These are phyloP conservation scores for Russula abietina DNA, from an alignment of 768 basidiomycete genomes.

Conservation along the genomic window DNA sequence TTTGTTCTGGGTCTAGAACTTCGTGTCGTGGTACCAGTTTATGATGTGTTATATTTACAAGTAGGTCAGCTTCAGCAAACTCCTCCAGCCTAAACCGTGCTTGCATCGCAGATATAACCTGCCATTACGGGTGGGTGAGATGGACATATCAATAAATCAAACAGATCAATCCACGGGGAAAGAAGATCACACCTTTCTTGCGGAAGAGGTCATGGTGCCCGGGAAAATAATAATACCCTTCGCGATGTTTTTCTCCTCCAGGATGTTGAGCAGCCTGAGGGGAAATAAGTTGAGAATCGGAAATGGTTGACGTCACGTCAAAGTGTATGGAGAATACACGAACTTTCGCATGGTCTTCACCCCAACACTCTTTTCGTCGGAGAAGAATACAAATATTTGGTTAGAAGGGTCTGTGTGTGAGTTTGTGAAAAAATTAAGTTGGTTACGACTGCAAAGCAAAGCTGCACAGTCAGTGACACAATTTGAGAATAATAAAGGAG, in stretches of 20 bases:
- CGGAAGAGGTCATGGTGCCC: constrained; percentile 94
- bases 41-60: constrained; percentile 97
- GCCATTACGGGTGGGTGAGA: neutral
- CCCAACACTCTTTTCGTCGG: constrained; percentile 92
- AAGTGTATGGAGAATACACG: constrained; percentile 27
- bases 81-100: constrained; percentile 85
- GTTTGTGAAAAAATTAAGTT: constrained; percentile 87
- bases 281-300: neutral
- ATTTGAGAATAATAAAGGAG: neutral
- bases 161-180: neutral
- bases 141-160: neutral
- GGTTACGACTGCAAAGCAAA: constrained; percentile 57
- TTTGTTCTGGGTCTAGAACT: constrained; percentile 79
- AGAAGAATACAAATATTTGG: constrained; percentile 91
- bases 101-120: constrained; percentile 93
- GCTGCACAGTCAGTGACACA: neutral
- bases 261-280: constrained; percentile 72
- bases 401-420: constrained; percentile 57
- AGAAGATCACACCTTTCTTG: constrained; percentile 67
- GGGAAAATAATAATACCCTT: constrained; percentile 94
- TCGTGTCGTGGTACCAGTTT: constrained; percentile 92
- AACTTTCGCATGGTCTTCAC: constrained; percentile 98
- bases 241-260: constrained; percentile 87
- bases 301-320: constrained; percentile 4
- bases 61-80: constrained; percentile 91